Base-by-base conservation (phyloP, 441 rosid species). In the Populus hybrid region DNA sequence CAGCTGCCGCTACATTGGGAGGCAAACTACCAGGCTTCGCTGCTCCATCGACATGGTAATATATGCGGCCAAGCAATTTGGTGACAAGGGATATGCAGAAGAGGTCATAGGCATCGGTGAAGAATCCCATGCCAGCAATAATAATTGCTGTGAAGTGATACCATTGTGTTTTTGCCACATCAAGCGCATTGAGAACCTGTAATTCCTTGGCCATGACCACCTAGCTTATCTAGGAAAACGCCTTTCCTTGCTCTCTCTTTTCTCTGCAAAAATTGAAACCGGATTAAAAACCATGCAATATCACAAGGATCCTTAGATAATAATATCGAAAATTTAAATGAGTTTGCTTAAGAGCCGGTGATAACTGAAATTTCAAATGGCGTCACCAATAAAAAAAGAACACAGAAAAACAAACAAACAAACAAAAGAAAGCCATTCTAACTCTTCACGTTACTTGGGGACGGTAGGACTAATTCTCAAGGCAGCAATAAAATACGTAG, bases 61-160 rank as follows among this genome's bases (percentile, higher is more conserved):
- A 92, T 21, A 92, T 83, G 42, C 95, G 91, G 14, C 97, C 97
- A 3, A 91, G 94, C 79, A 92, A 83, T 82, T 92, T 92, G 28
- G 95, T 92, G 73, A 92, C 95, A 1, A 91, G 90, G 36, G 94
- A 91, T 71, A 92, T 90, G 83, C 97, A 92, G 79, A 92, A 92
- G 7, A 92, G 91, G 69, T 92, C 95, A 70, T 92, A 91, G 2
- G 97, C 94, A 76, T 92, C 97, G 10, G 97, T 91, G 88, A 92
- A 91, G 82, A 92, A 92, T 4, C 95, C 97, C 95, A 92, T 92
- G 71, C 97, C 95, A 67, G 97, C 95, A 3, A 91, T 87, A 36
- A 92, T 74, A 57, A 91, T 89, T 9, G 97, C 91, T 0, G 94
- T 91, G 88, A 93, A 93, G 77, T 93, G 96, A 74, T 91, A 92